These are phyloP conservation scores for Phytophthora cryptogea DNA, from an alignment of 352 stramenopile species.

Conservation along the genomic window DNA sequence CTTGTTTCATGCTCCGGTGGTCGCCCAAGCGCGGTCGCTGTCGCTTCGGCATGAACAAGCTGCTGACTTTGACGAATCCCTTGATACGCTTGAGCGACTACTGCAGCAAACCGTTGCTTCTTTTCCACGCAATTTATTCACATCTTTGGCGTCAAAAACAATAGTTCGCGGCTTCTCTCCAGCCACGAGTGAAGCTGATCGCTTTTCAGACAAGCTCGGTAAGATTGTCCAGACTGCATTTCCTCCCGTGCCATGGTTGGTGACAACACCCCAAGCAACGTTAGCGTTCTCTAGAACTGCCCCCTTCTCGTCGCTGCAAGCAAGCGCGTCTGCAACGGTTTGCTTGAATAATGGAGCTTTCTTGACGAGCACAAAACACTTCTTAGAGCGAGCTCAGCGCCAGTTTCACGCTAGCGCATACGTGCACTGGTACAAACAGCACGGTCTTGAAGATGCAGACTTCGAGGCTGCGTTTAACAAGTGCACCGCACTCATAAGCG, in stretches of 20 bases:
- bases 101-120: constrained; percentile 27
- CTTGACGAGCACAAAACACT: constrained; percentile 38
- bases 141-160: constrained; percentile 30
- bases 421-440: constrained; percentile 66
- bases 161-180: constrained; percentile 33
- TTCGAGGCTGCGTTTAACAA: constrained; percentile 53
- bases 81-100: constrained; percentile 27
- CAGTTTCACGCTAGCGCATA: constrained; percentile 57
- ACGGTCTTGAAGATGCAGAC: constrained; percentile 54
- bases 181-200: constrained; percentile 5
- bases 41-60: constrained; percentile 13
- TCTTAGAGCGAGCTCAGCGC: constrained; percentile 47
- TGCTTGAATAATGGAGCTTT: constrained; percentile 60
- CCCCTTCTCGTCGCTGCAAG: constrained; percentile 31
- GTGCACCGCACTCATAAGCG: constrained; percentile 39
- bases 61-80: constrained; percentile 9
- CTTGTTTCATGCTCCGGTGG: constrained; percentile 35
- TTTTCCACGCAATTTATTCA: constrained; percentile 22
- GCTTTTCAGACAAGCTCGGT: constrained; percentile 26
- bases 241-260: constrained; percentile 31
- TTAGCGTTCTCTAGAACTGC: constrained; percentile 18
- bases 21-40: constrained; percentile 22
- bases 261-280: constrained; percentile 13
- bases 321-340: constrained; percentile 41
- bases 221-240: constrained; percentile 21